Evolutionary conservation across 2,329 filamentous ascomycete genomes (phyloP).

Genomic region (Graphilbum ipis-grandicollis): DNA sequence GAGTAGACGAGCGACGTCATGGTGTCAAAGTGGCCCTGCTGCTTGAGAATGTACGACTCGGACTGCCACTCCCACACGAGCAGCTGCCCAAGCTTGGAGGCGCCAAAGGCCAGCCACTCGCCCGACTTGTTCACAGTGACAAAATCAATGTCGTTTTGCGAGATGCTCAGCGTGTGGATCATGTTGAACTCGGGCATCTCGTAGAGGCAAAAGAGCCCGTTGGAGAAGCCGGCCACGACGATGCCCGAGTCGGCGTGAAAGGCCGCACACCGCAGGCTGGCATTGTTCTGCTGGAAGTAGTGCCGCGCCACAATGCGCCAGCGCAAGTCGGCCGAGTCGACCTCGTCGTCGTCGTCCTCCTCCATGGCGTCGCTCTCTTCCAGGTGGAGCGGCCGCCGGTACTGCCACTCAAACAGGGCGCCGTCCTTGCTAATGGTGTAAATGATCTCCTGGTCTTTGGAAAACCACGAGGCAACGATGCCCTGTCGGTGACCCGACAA

Average conservation of each 20-base stretch:
- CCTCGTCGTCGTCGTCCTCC: constrained; percentile 37
- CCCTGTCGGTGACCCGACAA: constrained; percentile 80
- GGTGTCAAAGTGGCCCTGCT: constrained; percentile 91
- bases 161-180: constrained; percentile 86
- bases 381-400: constrained; percentile 32
- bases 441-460: constrained; percentile 81
- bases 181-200: constrained; percentile 92
- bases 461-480: constrained; percentile 93
- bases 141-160: constrained; percentile 89
- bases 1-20: constrained; percentile 91
- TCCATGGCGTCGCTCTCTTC: constrained; percentile 18
- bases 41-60: constrained; percentile 95
- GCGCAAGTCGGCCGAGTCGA: constrained; percentile 45
- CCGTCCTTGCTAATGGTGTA: constrained; percentile 96
- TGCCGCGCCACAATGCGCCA: constrained; percentile 88
- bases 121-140: constrained; percentile 88
- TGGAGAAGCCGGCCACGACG: constrained; percentile 93
- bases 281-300: constrained; percentile 84
- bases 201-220: constrained; percentile 84
- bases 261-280: constrained; percentile 74
- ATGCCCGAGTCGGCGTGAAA: constrained; percentile 78
- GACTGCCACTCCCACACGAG: constrained; percentile 99
- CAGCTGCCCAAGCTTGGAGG: constrained; percentile 87
- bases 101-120: constrained; percentile 94
- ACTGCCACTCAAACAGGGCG: constrained; percentile 90